These are phyloP conservation scores for Hypoxylon sp. DNA, from an alignment of 2,329 filamentous ascomycete genomes.

Conservation along the genomic window DNA sequence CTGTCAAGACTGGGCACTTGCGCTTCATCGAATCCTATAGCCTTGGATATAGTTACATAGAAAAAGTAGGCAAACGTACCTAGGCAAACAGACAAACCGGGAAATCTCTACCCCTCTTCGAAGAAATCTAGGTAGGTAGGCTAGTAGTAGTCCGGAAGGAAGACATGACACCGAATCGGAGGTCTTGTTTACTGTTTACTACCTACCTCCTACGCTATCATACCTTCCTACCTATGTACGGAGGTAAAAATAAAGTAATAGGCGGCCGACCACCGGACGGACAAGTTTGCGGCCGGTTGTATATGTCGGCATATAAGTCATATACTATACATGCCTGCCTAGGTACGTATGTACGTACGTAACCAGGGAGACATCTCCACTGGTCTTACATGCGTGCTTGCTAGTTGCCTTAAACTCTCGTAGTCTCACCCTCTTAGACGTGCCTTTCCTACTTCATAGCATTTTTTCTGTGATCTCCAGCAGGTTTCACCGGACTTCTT, in stretches of 20 bases:
- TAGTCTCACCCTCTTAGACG: not conserved
- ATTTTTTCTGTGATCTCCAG: not conserved
- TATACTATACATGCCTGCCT: not conserved
- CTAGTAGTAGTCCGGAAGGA: too few species aligned
- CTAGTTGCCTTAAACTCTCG: not conserved
- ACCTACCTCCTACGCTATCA: not conserved
- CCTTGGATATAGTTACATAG: too few species aligned
- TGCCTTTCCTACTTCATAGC: not conserved
- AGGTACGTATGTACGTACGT: not conserved
- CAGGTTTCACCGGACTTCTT: not conserved
- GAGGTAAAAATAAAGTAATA: not conserved
- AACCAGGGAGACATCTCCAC: not conserved
- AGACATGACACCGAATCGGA: not conserved
- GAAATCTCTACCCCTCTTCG: not conserved
- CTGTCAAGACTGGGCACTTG: too few species aligned
- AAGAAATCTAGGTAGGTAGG: too few species aligned
- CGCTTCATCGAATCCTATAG: too few species aligned
- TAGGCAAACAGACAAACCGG: not conserved
- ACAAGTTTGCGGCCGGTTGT: not conserved
- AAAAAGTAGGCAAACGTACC: too few species aligned
- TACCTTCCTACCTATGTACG: conserved; percentile 1
- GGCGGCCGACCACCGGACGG: not conserved
- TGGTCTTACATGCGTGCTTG: not conserved
- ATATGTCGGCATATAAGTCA: not conserved
- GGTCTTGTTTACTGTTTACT: not conserved